phyloP scores from a whole-genome alignment of 2,329 filamentous ascomycete species.

The Fusarium fujikuroi region DNA sequence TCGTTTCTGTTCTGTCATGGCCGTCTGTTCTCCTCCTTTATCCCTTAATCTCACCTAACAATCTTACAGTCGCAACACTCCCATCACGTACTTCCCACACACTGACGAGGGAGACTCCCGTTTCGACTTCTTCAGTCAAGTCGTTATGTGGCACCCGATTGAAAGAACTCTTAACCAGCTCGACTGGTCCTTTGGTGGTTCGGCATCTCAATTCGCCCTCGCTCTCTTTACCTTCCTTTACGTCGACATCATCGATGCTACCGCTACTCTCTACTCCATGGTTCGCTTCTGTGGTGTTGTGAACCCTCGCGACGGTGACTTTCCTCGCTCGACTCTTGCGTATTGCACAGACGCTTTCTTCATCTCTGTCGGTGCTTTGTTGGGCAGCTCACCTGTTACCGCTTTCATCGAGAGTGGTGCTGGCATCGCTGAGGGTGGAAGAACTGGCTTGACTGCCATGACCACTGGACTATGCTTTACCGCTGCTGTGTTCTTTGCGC shows the following conservation, averaged over 20 bases:
- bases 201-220: conserved; percentile 71
- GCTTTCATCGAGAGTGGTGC: conserved; percentile 81
- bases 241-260: conserved; percentile 82
- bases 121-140: conserved; percentile 78
- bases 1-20: conserved; percentile 81
- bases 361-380: conserved; percentile 75
- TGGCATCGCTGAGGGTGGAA: conserved; percentile 79
- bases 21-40: conserved; percentile 55
- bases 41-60: not conserved
- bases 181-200: conserved; percentile 70
- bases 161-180: conserved; percentile 69
- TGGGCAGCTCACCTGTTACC: conserved; percentile 77
- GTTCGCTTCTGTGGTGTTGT: conserved; percentile 77
- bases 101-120: conserved; percentile 70
- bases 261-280: conserved; percentile 84
- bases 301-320: conserved; percentile 76
- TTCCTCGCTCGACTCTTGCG: conserved; percentile 84
- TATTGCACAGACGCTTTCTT: conserved; percentile 78
- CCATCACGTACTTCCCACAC: conserved; percentile 78
- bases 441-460: conserved; percentile 78
- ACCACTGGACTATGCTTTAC: conserved; percentile 76
- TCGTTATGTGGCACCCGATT: conserved; percentile 79
- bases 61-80: conserved; percentile 66
- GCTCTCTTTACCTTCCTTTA: conserved; percentile 83
- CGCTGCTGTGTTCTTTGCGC: conserved; percentile 78